These are phyloP conservation scores for Aspergillus ruber DNA, from an alignment of 2,329 filamentous ascomycete species.

Conservation along the genomic window DNA sequence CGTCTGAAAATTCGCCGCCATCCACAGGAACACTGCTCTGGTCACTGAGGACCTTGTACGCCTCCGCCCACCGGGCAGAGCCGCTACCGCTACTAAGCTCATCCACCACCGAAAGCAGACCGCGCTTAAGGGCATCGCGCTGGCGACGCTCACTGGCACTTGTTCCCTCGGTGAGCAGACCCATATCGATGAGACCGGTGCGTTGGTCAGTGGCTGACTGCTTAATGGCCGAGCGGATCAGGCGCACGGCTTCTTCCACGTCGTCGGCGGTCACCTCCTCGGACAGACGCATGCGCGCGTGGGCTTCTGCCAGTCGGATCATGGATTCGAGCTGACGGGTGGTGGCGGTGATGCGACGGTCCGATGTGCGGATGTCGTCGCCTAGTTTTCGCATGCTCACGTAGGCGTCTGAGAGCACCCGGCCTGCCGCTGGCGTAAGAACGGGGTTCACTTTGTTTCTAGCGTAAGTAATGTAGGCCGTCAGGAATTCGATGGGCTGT, in stretches of 20 bases:
- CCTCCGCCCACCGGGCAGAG: conserved; percentile 69
- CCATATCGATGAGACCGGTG: conserved; percentile 93
- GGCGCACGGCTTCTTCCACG: conserved; percentile 80
- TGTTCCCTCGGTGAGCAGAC: conserved; percentile 87
- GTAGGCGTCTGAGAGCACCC: conserved; percentile 78
- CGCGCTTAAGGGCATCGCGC: conserved; percentile 76
- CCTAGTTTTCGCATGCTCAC: conserved; percentile 93
- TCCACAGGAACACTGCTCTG: conserved; percentile 65
- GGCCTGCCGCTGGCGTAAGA: conserved; percentile 72
- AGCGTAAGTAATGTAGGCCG: conserved; percentile 94
- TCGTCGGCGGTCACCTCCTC: conserved; percentile 69
- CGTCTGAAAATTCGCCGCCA: conserved; percentile 73
- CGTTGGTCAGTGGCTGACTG: conserved; percentile 92
- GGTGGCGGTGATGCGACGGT: conserved; percentile 95
- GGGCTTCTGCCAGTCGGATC: conserved; percentile 93
- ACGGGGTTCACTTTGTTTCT: conserved; percentile 76
- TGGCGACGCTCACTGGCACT: conserved; percentile 78
- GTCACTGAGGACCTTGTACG: conserved; percentile 66
- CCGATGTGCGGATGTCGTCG: conserved; percentile 74
- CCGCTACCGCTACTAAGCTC: conserved; percentile 66
- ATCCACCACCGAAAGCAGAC: conserved; percentile 67
- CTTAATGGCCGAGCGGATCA: conserved; percentile 92
- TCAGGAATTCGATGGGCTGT: conserved; percentile 88
- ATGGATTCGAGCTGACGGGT: conserved; percentile 95
- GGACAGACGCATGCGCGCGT: conserved; percentile 93